Evolutionary conservation across 192 early-diverging fungal species (phyloP).

Genomic region (Linnemannia elongata): DNA sequence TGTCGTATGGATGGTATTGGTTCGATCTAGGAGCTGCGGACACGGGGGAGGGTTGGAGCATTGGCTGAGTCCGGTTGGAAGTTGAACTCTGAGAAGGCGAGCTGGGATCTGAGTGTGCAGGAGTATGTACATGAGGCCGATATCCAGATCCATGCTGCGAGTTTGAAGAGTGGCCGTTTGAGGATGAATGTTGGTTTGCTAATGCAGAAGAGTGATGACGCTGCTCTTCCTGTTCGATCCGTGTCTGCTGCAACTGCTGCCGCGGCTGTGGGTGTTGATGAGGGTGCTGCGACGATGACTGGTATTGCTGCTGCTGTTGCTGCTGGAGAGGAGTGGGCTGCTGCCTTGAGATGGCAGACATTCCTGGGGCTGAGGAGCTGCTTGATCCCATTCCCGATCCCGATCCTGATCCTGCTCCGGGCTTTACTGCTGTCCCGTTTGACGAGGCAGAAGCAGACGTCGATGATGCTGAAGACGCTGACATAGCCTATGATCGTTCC

Average conservation of each 20-base stretch:
- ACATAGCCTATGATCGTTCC: not conserved
- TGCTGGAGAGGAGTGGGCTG: not conserved
- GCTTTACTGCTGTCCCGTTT: not conserved
- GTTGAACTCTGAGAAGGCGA: not conserved
- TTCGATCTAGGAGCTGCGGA: not conserved
- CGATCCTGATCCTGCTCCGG: not conserved
- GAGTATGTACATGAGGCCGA: not conserved
- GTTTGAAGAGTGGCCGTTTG: not conserved
- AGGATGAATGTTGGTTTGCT: not conserved
- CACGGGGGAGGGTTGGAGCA: not conserved
- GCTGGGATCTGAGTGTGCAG: not conserved
- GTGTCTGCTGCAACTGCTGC: not conserved
- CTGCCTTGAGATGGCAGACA: not conserved
- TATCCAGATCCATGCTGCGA: conserved; percentile 1
- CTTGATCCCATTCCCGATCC: not conserved
- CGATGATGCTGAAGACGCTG: conserved; percentile 6
- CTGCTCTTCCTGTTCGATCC: not conserved
- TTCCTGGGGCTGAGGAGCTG: not conserved
- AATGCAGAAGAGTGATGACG: not conserved
- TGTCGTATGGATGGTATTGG: conserved; percentile 6
- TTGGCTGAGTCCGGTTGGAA: not conserved
- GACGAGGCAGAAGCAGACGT: not conserved
- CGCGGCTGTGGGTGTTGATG: not conserved
- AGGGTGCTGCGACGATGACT: not conserved
- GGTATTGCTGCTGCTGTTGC: not conserved